Conservation (phyloP, 2,329 filamentous ascomycete species). For the Aspergillus thermomutatus region DNA sequence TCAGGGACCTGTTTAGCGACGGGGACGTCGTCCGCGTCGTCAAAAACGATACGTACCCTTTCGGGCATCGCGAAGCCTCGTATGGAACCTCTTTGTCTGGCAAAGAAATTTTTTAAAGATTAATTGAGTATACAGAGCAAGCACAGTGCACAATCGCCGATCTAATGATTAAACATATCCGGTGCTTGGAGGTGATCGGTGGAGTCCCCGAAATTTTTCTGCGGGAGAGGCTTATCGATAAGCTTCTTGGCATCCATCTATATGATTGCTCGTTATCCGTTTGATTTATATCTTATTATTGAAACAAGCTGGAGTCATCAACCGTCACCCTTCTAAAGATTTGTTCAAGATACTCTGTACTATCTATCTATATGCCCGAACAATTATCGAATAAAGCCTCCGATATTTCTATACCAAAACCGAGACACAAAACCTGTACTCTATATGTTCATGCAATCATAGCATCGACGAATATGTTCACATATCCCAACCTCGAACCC, state of each 20-base stretch:
- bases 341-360: not conserved
- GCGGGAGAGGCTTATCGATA: conserved; percentile 26
- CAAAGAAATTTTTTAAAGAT: not conserved
- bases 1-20: conserved; percentile 5
- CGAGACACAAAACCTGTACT: not conserved
- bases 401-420: not conserved
- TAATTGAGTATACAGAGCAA: not conserved
- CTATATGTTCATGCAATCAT: not conserved
- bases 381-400: not conserved
- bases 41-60: conserved; percentile 39
- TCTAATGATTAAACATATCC: not conserved
- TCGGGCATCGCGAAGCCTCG: conserved; percentile 37
- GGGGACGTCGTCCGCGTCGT: conserved; percentile 30
- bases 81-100: not conserved
- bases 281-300: not conserved
- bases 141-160: not conserved
- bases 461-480: conserved; percentile 15
- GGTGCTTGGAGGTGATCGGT: not conserved
- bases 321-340: not conserved
- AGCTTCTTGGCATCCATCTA: conserved; percentile 16
- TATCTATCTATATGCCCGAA: not conserved
- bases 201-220: conserved; percentile 22
- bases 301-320: no score
- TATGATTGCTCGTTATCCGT: not conserved
- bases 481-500: conserved; percentile 59